phyloP scores from a whole-genome alignment of 2,329 filamentous ascomycete species.

The Diaporthe nobilis region DNA sequence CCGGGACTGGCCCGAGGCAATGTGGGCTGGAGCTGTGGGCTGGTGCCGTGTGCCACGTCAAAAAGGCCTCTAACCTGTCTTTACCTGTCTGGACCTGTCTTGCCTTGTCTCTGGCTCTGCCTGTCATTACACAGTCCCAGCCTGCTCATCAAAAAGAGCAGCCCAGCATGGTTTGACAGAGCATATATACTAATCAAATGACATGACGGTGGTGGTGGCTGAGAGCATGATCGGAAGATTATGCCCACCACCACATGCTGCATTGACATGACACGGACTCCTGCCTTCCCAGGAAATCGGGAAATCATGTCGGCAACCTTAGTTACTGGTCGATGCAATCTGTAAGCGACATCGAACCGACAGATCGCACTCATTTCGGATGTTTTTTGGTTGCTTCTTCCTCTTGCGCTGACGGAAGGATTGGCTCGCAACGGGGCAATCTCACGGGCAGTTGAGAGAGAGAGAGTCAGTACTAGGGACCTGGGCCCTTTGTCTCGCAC shows the following conservation, averaged over 20 bases:
- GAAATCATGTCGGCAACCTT: constrained; percentile 27
- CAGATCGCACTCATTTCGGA: constrained; percentile 23
- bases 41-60: not conserved
- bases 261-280: constrained; percentile 33
- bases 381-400: not conserved
- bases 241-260: constrained; percentile 16
- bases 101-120: not conserved
- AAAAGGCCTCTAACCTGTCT: not conserved
- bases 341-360: constrained; percentile 19
- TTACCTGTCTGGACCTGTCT: not conserved
- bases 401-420: not conserved
- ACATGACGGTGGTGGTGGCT: constrained; percentile 13
- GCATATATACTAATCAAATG: not conserved
- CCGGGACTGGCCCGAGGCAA: constrained; percentile 1
- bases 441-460: not conserved
- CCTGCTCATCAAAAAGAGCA: not conserved
- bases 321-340: constrained; percentile 23
- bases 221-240: constrained; percentile 1
- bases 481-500: constrained; percentile 16
- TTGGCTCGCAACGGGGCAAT: constrained; percentile 3
- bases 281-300: constrained; percentile 21
- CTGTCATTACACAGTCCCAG: not conserved
- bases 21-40: not conserved
- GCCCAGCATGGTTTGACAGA: not conserved
- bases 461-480: not conserved